Evolutionary conservation across 306 rosid genomes (phyloP).

Genomic region (Glycine tomentella): DNA sequence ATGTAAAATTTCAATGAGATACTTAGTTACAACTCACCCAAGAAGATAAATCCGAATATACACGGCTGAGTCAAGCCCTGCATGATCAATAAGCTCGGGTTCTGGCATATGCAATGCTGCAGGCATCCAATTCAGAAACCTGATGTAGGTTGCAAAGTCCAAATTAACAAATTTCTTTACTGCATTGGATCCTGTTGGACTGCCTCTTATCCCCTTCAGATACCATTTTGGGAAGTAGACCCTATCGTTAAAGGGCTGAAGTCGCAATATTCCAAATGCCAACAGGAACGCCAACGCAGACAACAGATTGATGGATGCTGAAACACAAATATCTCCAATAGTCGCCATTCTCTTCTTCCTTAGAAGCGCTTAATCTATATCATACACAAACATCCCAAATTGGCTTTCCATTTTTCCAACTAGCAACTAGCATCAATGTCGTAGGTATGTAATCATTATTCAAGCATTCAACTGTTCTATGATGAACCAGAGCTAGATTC

Average conservation of each 20-base stretch:
- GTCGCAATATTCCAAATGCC: slow-evolving; percentile 78
- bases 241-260: slow-evolving; percentile 86
- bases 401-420: slow-evolving; percentile 13
- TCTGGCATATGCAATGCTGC: slow-evolving; percentile 93
- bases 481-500: background rate
- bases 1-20: background rate
- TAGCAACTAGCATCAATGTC: background rate
- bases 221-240: slow-evolving; percentile 98
- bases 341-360: slow-evolving; percentile 67
- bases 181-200: slow-evolving; percentile 59
- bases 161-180: slow-evolving; percentile 72
- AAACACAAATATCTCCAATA: slow-evolving; percentile 63
- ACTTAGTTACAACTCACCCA: slow-evolving; percentile 64
- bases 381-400: slow-evolving; percentile 32
- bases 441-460: background rate
- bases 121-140: slow-evolving; percentile 93
- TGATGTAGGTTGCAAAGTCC: slow-evolving; percentile 62
- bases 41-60: slow-evolving; percentile 83
- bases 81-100: slow-evolving; percentile 87
- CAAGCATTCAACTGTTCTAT: background rate
- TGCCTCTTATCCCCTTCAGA: slow-evolving; percentile 83
- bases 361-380: slow-evolving; percentile 44
- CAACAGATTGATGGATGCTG: slow-evolving; percentile 75
- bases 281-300: slow-evolving; percentile 69
- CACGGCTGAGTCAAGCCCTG: slow-evolving; percentile 90